Conservation (phyloP, 805 yeast genomes). For the Kregervanrija pseudodelftensis region DNA sequence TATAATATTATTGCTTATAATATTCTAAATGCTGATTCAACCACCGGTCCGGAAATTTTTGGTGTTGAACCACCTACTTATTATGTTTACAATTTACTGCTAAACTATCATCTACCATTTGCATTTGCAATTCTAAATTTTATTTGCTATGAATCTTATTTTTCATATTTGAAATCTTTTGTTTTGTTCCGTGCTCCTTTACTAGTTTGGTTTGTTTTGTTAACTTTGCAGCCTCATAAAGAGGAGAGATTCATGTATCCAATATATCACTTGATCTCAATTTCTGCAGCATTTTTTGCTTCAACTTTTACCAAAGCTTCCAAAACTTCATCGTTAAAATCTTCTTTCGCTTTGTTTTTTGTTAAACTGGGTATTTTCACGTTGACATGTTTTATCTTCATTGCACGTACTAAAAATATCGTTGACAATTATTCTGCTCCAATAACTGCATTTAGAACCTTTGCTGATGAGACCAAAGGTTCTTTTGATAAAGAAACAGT, state of each 20-base stretch:
- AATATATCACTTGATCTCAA: conserved; percentile 60
- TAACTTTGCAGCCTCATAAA: conserved; percentile 77
- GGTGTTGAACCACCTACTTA: conserved; percentile 78
- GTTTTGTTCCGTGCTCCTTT: conserved; percentile 20
- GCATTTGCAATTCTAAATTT: conserved; percentile 36
- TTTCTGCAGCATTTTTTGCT: conserved; percentile 26
- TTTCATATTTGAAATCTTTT: conserved; percentile 5
- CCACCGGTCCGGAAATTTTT: conserved; percentile 83
- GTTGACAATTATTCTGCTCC: conserved; percentile 71
- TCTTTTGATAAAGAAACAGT: conserved; percentile 38
- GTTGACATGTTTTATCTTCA: conserved; percentile 26
- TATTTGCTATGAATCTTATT: conserved; percentile 14
- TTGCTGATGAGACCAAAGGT: conserved; percentile 23
- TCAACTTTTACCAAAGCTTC: conserved; percentile 2
- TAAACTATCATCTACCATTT: conserved; percentile 64
- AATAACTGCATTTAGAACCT: conserved; percentile 43
- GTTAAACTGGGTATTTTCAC: conserved; percentile 4
- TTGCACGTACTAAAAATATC: conserved; percentile 53
- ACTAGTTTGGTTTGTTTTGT: conserved; percentile 58
- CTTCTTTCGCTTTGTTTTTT: too few species aligned
- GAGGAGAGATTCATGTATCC: conserved; percentile 91
- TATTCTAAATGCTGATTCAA: conserved; percentile 58
- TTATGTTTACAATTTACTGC: conserved; percentile 57
- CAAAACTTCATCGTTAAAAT: neutral
- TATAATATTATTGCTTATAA: conserved; percentile 78